These are phyloP conservation scores for Phytopythium litorale DNA, from an alignment of 352 stramenopile genomes.

Conservation along the genomic window DNA sequence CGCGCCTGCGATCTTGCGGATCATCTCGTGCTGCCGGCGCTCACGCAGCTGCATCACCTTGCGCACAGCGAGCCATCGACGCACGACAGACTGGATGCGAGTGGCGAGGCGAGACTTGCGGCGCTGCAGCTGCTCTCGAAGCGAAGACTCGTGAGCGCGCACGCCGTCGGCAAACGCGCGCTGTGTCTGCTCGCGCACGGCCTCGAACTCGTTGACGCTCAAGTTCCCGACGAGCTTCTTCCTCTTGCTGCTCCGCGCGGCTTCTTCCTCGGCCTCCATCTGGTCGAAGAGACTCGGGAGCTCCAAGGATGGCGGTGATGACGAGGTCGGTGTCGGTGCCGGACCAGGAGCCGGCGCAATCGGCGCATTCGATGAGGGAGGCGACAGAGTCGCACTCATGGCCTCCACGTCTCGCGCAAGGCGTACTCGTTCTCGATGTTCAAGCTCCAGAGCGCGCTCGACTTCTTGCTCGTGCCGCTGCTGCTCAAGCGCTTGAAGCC, in stretches of 20 bases:
- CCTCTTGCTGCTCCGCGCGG: constrained; percentile 7
- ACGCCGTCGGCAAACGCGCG: constrained; percentile 15
- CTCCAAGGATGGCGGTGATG: constrained; percentile 5
- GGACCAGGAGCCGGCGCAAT: not conserved
- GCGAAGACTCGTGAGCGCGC: constrained; percentile 44
- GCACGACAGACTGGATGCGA: constrained; percentile 53
- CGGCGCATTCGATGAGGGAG: not conserved
- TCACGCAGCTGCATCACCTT: constrained; percentile 29
- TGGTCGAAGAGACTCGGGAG: constrained; percentile 77
- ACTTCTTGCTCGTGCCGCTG: constrained; percentile 41
- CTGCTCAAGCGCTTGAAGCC: constrained; percentile 40
- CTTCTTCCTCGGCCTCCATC: constrained; percentile 67
- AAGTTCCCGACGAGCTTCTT: constrained; percentile 34
- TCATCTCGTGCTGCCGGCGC: constrained; percentile 32
- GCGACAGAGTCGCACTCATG: not conserved
- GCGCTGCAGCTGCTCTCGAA: constrained; percentile 40
- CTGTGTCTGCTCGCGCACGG: constrained; percentile 28
- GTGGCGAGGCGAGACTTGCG: constrained; percentile 41
- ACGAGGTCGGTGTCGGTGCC: not conserved
- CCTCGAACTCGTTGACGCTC: constrained; percentile 40
- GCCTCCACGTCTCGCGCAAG: constrained; percentile 10
- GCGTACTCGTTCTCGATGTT: constrained; percentile 30
- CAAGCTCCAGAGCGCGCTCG: constrained; percentile 23
- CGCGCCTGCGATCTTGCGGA: constrained; percentile 43
- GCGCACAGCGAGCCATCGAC: constrained; percentile 41